These are phyloP conservation scores for Populus hybrid DNA, from an alignment of 441 rosid species.

Conservation along the genomic window DNA sequence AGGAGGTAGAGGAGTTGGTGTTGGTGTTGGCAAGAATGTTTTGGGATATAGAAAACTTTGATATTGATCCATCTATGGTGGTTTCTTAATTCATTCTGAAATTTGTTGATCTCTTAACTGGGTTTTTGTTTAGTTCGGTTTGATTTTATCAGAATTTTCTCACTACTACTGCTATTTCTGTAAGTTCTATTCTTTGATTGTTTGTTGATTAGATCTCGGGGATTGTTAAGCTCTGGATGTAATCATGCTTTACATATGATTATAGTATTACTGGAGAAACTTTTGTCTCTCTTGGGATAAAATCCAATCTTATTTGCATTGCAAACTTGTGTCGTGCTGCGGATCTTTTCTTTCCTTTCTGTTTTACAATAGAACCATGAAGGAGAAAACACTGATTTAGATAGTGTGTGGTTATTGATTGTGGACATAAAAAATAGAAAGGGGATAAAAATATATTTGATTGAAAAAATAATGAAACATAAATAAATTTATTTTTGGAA, in stretches of 20 bases:
- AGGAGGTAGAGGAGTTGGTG: slow-evolving; percentile 19
- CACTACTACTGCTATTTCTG: neutral
- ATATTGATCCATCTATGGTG: neutral
- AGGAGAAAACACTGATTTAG: no score
- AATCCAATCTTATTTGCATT: neutral
- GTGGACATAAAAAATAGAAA: no score
- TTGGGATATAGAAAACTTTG: slow-evolving; percentile 45
- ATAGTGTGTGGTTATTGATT: no score
- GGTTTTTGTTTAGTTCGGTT: neutral
- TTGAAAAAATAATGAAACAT: no score
- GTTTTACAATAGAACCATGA: no score
- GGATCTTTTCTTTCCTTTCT: no score
- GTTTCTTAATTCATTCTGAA: neutral
- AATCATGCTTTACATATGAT: slow-evolving; percentile 15
- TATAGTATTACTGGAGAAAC: neutral
- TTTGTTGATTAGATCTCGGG: neutral
- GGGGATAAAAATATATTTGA: no score
- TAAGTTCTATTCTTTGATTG: neutral
- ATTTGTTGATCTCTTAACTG: neutral
- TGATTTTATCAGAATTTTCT: slow-evolving; percentile 13
- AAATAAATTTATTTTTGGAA: no score
- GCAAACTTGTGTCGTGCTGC: no score
- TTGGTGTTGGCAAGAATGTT: slow-evolving; percentile 27
- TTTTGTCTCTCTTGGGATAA: neutral
- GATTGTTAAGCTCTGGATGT: slow-evolving; percentile 16